Base-by-base conservation (phyloP, 495 filamentous ascomycete species). In the Geopyxis carbonaria region DNA sequence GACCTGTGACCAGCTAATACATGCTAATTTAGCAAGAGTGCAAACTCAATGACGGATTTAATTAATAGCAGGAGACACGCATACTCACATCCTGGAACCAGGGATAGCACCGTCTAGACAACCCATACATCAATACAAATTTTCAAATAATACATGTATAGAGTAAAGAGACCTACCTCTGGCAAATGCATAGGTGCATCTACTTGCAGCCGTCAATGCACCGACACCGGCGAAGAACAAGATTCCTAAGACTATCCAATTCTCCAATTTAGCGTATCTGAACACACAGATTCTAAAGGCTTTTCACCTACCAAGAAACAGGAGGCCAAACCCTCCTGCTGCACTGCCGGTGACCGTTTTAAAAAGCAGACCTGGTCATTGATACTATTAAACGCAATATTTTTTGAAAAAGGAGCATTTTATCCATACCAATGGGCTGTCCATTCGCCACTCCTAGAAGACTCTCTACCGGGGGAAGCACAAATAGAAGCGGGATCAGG, bases 321-420 rank as follows among this genome's bases (percentile, higher is more conserved):
- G 66, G 2, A 87, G 63, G 3, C 68, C 80, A 30, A 87, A 77
- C 2, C 76, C 78, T 15, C 80, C 78, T 11, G 53, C 64, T 13
- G 67, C 58, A 20, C 64, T 67, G 7, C 70, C 71, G n/a, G 70
- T 73, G 16, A 69, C 71, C 0, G 53, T 64, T 37, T 67, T 69
- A 55, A 71, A 73, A 43, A 76, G 56, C 21, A 53, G 13, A 11
- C 51, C 36, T 39, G 23, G 19, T n/a, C 16, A 15, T 18, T 34
- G 8, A 11, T 34, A 15, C 16, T 34, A 34, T 10, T 34, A 34
- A 21, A 15, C 19, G 11, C 11, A 34, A 34, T 15, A 10, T 18
- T 11, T 11, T 10, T 7, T 34, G 11, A 34, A 15, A 21, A 21
- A 34, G 32, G 30, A 67, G 58, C n/a, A n/a, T n/a, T n/a, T n/a